Evolutionary conservation across 305 asterid genomes (phyloP), one percentile per base, ranked within the genome.

Genomic region (Rubia occidens): DNA sequence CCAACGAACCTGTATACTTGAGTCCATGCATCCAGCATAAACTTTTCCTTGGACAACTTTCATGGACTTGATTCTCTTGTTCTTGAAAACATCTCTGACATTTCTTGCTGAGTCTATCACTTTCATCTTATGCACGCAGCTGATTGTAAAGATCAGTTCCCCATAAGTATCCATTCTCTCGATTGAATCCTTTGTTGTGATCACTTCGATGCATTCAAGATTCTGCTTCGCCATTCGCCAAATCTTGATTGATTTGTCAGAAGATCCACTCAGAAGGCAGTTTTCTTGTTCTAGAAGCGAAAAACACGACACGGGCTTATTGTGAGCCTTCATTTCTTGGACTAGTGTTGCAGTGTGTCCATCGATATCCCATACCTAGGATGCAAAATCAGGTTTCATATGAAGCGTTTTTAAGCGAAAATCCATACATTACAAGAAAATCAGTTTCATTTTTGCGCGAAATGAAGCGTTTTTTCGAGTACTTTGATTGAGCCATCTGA

Each of bases 401-500:
- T 17, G n/a, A 26, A 66, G 60, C 9, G 69, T 64, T 60, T n/a
- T 69, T 60, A 20, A 13, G 37, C 58, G 8, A 49, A 49, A 49
- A 51, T 32, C 35, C 35, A 32, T 68, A 59, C 64, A 32, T 32
- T 32, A 32, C 56, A 54, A 11, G 29, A 6, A 43, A 44, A n/a
- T 44, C 63, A 51, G 32, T 32, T 17, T 42, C 10, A 9, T 42
- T 40, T 40, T 21, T n/a, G 13, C 54, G 26, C 47, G 21, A 54
- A 44, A 15, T 13, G 11, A 35, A 61, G 62, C 13, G 70, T 64
- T 55, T n/a, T 69, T 15, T 15, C 26, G 37, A 66, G 35, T 49
- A 90, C 98, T 91, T 93, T 90, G 67, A 93, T 85, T 1, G 94
- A 87, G 71, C 98, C 98, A 77, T 93, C 90, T 35, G 86, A 78